Conservation (phyloP, 257 asterid genomes). For the Parsonsia alboflavescens region DNA sequence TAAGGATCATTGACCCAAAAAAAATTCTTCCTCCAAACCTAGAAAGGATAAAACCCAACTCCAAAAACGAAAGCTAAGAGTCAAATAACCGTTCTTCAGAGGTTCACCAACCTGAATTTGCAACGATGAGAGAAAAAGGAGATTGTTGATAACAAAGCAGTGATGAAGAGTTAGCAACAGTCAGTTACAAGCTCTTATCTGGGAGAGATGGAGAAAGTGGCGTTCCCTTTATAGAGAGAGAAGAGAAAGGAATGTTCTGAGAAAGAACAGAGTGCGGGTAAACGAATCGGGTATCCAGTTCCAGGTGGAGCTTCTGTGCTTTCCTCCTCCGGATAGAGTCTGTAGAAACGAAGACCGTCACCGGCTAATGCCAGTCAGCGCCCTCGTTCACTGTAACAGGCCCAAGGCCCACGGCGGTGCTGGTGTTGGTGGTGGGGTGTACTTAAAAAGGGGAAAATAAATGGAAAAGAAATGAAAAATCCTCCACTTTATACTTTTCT, state of each 20-base stretch:
- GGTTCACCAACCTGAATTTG: not conserved
- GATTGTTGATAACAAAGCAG: not conserved
- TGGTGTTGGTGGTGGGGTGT: not conserved
- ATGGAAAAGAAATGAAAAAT: no score
- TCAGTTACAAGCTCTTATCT: no score
- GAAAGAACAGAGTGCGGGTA: not conserved
- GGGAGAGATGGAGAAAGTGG: not conserved
- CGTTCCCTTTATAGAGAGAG: not conserved
- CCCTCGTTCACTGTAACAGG: not conserved
- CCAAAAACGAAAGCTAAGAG: not conserved
- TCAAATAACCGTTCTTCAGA: not conserved
- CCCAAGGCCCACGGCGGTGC: not conserved
- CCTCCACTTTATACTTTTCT: not conserved
- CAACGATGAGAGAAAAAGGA: not conserved
- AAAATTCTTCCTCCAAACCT: no score
- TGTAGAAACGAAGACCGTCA: not conserved
- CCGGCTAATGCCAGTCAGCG: conserved; percentile 4
- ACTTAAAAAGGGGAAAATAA: no score
- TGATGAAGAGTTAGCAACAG: not conserved
- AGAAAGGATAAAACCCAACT: not conserved
- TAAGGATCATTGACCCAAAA: not conserved
- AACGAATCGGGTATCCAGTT: not conserved
- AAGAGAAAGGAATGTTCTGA: conserved; percentile 1
- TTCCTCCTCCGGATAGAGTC: no score
- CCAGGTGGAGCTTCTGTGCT: not conserved